These are phyloP conservation scores for Apiospora malaysiana DNA, from an alignment of 2,329 filamentous ascomycete species.

Conservation along the genomic window DNA sequence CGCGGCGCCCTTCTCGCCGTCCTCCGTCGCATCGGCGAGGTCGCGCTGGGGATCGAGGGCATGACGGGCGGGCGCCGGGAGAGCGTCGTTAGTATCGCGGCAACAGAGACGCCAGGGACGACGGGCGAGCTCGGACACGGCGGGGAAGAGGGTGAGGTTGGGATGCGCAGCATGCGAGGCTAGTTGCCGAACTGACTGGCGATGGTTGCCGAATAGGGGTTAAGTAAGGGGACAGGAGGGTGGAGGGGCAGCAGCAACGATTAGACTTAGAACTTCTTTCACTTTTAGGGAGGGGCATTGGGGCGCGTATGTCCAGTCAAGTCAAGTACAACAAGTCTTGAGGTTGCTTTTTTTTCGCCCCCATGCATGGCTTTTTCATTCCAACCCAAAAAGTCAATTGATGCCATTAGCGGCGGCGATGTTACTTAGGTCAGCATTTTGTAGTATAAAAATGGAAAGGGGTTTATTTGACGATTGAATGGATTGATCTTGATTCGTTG, in stretches of 20 bases:
- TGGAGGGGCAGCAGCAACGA: background rate
- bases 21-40: conserved; percentile 83
- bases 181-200: background rate
- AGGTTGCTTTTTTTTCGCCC: background rate
- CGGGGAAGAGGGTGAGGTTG: conserved; percentile 27
- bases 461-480: background rate
- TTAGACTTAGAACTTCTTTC: background rate
- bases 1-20: conserved; percentile 78
- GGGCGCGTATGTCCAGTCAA: background rate
- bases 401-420: background rate
- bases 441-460: background rate
- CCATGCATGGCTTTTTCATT: background rate
- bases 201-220: too few relatives aligned
- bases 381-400: background rate
- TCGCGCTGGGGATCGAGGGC: conserved; percentile 63
- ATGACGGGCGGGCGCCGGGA: conserved; percentile 49
- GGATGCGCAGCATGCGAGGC: conserved; percentile 22
- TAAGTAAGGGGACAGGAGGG: too few relatives aligned
- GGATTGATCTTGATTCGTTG: background rate
- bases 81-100: conserved; percentile 45
- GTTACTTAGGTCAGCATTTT: background rate
- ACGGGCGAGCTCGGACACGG: conserved; percentile 6
- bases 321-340: background rate
- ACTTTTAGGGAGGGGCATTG: background rate
- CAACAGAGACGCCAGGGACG: conserved; percentile 23